Conservation (phyloP, 140 eudicot species). For the Senecio squalidus region DNA sequence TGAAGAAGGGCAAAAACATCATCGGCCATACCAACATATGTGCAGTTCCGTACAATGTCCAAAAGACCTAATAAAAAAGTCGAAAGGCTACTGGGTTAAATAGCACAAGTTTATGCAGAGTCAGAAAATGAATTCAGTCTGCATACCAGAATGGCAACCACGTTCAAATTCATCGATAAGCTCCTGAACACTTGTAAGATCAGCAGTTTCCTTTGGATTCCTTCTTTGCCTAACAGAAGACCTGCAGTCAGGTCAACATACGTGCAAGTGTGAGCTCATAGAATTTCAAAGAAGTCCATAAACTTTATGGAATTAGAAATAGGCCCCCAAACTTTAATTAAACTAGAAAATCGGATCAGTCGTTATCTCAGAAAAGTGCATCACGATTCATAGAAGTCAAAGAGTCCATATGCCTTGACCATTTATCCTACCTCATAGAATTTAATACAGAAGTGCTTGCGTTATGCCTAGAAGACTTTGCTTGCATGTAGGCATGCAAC, state of each 20-base stretch:
- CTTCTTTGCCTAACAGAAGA: slow-evolving; percentile 85
- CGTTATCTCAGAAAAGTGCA: not conserved
- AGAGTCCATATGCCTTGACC: slow-evolving; percentile 1
- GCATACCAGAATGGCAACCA: slow-evolving; percentile 71
- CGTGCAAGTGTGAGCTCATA: slow-evolving; percentile 6
- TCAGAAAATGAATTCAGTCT: not conserved
- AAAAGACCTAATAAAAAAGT: slow-evolving; percentile 55
- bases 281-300: not conserved
- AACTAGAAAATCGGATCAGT: not conserved
- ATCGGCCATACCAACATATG: slow-evolving; percentile 99
- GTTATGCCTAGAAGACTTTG: slow-evolving; percentile 41
- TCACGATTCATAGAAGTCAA: not conserved
- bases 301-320: not conserved
- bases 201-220: slow-evolving; percentile 93
- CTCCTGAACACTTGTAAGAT: slow-evolving; percentile 91
- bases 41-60: slow-evolving; percentile 83
- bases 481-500: slow-evolving; percentile 91
- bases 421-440: slow-evolving; percentile 53
- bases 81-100: slow-evolving; percentile 2
- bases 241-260: slow-evolving; percentile 36
- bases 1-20: slow-evolving; percentile 87
- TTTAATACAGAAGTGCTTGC: slow-evolving; percentile 47
- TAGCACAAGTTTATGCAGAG: slow-evolving; percentile 2
- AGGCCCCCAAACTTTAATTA: not conserved
- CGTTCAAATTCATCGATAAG: slow-evolving; percentile 63